A percentile compares a stretch with the other conserved stretches of the same genome.
phyloP scores from a whole-genome alignment of 2,329 filamentous ascomycete genomes.

The Aspergillus ochraceus region DNA sequence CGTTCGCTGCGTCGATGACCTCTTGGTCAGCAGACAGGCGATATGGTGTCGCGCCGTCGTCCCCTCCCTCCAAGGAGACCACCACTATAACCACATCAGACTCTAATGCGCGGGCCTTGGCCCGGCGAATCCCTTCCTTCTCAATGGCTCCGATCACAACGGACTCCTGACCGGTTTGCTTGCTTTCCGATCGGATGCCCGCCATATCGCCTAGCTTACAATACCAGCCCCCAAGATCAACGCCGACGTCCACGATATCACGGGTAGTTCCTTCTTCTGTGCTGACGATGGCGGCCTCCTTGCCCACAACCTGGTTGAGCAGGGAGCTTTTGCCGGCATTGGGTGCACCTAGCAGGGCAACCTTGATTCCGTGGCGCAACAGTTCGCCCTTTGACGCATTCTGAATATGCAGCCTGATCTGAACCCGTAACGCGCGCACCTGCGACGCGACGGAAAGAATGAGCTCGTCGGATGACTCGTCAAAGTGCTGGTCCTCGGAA shows the following conservation, averaged over 20 bases:
- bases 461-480: constrained; percentile 75
- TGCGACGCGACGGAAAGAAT: constrained; percentile 68
- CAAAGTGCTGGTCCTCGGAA: constrained; percentile 94
- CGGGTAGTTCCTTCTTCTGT: constrained; percentile 89
- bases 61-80: constrained; percentile 65
- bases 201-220: constrained; percentile 96
- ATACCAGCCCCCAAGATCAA: constrained; percentile 86
- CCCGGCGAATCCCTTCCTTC: constrained; percentile 84
- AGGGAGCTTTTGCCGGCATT: constrained; percentile 95
- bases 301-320: constrained; percentile 83
- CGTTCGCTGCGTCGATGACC: constrained; percentile 54
- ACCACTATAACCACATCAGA: constrained; percentile 85
- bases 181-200: constrained; percentile 64
- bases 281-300: constrained; percentile 94
- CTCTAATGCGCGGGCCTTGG: constrained; percentile 74
- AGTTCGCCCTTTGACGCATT: constrained; percentile 83
- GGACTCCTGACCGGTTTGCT: constrained; percentile 14
- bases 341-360: constrained; percentile 85
- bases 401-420: constrained; percentile 68
- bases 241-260: constrained; percentile 86
- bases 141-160: constrained; percentile 70
- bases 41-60: constrained; percentile 27
- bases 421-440: constrained; percentile 59
- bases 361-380: constrained; percentile 77
- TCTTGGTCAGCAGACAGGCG: constrained; percentile 53